Percentiles rank a stretch among this genome's conserved stretches.
These are phyloP conservation scores for Xylariaceae sp. DNA, from an alignment of 2,329 filamentous ascomycete genomes.

Conservation along the genomic window DNA sequence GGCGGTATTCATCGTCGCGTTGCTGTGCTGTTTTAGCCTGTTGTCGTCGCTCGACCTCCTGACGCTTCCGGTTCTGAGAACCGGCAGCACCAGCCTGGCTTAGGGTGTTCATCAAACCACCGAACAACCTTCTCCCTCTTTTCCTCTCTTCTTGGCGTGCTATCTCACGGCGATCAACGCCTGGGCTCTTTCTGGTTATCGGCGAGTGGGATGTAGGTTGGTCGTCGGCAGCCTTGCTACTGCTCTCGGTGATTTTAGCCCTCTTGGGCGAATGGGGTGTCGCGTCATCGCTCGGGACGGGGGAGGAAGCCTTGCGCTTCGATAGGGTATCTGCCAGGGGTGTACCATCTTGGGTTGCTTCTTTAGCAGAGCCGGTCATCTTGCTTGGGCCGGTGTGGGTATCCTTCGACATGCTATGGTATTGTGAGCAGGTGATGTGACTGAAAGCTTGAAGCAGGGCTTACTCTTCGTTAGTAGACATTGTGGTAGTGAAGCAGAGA, in stretches of 20 bases:
- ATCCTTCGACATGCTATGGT: constrained; percentile 20
- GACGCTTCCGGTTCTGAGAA: constrained; percentile 64
- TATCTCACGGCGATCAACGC: constrained; percentile 37
- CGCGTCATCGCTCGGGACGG: constrained; percentile 16
- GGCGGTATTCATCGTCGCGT: constrained; percentile 65
- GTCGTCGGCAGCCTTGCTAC: too few relatives aligned
- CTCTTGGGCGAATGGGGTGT: constrained; percentile 26
- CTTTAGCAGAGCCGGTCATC: constrained; percentile 10
- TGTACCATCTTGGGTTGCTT: constrained; percentile 6
- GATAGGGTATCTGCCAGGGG: constrained; percentile 16
- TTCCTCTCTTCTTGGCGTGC: constrained; percentile 69
- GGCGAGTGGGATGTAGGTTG: constrained; percentile 10
- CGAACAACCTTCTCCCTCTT: constrained; percentile 81
- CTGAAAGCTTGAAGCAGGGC: constrained; percentile 1
- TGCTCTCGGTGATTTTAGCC: constrained; percentile 16
- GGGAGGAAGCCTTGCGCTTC: constrained; percentile 32
- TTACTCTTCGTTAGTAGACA: constrained; percentile 23
- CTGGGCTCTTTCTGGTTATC: constrained; percentile 11
- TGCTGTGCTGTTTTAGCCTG: constrained; percentile 72
- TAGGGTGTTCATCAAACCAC: constrained; percentile 72
- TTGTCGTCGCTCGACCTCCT: constrained; percentile 79
- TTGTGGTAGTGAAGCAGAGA: constrained; percentile 5
- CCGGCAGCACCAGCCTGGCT: constrained; percentile 61
- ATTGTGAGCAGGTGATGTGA: constrained; percentile 7
- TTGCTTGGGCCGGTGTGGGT: constrained; percentile 15